Conservation (phyloP, 371 early-diverging fungal genomes). For the Circinella minor region DNA sequence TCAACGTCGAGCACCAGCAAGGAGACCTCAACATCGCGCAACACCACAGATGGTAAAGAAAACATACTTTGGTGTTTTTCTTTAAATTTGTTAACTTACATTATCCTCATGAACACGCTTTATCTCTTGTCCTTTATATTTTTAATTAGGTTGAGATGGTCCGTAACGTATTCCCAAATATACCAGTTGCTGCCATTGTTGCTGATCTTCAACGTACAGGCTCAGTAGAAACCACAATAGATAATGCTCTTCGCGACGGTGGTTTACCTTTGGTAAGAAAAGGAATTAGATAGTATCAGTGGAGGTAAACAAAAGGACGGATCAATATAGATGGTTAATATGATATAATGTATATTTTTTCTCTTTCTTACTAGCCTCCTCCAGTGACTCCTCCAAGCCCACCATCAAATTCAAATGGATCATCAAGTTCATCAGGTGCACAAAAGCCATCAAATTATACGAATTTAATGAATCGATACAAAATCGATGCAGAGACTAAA, state of each 20-base stretch:
- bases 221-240: constrained; percentile 85
- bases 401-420: constrained; percentile 25
- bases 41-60: constrained; percentile 65
- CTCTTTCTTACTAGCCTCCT: constrained; percentile 20
- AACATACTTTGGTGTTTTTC: neutral
- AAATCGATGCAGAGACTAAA: constrained; percentile 50
- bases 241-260: constrained; percentile 83
- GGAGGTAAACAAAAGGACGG: no score
- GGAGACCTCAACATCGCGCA: constrained; percentile 55
- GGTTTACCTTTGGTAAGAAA: constrained; percentile 69
- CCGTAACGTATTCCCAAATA: constrained; percentile 86
- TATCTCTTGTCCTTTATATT: neutral
- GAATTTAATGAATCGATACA: constrained; percentile 57
- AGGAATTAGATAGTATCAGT: neutral
- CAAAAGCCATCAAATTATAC: constrained; percentile 40
- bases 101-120: no score
- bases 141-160: constrained; percentile 69
- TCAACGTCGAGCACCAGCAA: constrained; percentile 42
- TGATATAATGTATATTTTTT: neutral
- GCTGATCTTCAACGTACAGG: constrained; percentile 87
- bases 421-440: constrained; percentile 43
- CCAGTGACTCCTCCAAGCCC: constrained; percentile 29
- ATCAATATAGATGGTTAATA: neutral
- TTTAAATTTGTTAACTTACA: neutral
- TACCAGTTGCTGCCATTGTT: constrained; percentile 82